Percentiles rank a stretch among this genome's conserved stretches.
Conservation (phyloP, 768 basidiomycete species). For the Rossbeevera mucosa region DNA sequence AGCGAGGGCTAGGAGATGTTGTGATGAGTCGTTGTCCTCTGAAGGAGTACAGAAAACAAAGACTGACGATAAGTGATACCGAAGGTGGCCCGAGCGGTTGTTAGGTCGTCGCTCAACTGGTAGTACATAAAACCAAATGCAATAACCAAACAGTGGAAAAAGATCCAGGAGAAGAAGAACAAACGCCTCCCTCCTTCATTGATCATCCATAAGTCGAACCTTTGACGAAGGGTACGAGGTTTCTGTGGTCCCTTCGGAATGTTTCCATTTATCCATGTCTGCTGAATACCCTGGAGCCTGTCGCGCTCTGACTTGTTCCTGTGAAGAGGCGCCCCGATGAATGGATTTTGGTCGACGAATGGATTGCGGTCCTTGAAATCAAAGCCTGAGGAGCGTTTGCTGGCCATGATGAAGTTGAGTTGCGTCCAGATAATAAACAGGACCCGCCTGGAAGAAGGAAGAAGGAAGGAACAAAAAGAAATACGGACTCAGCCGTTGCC, state of each 20-base stretch:
- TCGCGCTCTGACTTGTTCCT: slow-evolving; percentile 84
- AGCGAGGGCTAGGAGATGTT: slow-evolving; percentile 59
- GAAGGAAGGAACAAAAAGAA: background rate
- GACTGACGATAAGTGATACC: slow-evolving; percentile 73
- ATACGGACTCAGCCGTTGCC: background rate
- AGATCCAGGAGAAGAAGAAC: slow-evolving; percentile 77
- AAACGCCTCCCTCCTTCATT: slow-evolving; percentile 81
- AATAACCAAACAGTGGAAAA: slow-evolving; percentile 76
- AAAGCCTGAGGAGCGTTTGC: slow-evolving; percentile 54
- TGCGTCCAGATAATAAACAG: slow-evolving; percentile 17
- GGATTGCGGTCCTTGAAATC: slow-evolving; percentile 61
- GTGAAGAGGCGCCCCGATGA: slow-evolving; percentile 48
- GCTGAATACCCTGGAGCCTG: slow-evolving; percentile 82
- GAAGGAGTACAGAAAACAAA: background rate
- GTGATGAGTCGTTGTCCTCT: background rate
- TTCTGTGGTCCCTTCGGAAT: slow-evolving; percentile 30
- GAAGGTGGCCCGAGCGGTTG: slow-evolving; percentile 60
- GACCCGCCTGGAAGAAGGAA: slow-evolving; percentile 26
- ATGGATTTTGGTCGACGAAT: slow-evolving; percentile 52
- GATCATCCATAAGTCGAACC: slow-evolving; percentile 81
- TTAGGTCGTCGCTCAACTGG: slow-evolving; percentile 71
- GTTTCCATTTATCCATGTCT: slow-evolving; percentile 40
- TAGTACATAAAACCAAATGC: slow-evolving; percentile 77
- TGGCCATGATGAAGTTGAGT: slow-evolving; percentile 25
- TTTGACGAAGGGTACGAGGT: slow-evolving; percentile 41